Evolutionary conservation across 371 early-diverging fungal genomes (phyloP).

Genomic region (Lichtheimia corymbifera): DNA sequence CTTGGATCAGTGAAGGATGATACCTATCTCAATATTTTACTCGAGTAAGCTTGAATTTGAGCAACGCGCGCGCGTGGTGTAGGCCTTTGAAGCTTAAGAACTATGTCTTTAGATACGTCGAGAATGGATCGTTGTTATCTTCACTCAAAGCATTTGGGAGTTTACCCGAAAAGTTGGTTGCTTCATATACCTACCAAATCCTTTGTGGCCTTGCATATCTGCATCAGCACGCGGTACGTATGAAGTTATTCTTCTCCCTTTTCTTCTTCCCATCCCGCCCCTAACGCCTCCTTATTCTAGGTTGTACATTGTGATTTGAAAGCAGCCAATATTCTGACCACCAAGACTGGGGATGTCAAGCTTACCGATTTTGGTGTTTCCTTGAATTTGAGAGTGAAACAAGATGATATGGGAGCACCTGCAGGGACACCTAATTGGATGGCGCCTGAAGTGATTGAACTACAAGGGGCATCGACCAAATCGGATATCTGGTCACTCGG

Average conservation of each 20-base stretch:
- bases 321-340: conserved; percentile 91
- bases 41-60: conserved; percentile 61
- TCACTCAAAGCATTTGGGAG: conserved; percentile 87
- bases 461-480: conserved; percentile 77
- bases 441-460: conserved; percentile 92
- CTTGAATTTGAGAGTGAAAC: conserved; percentile 69
- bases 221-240: conserved; percentile 69
- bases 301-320: conserved; percentile 95
- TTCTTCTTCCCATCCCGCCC: too few relatives aligned
- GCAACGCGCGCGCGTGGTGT: too few relatives aligned
- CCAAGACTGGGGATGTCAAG: conserved; percentile 89
- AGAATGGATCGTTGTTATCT: conserved; percentile 87
- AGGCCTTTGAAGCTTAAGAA: background rate
- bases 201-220: conserved; percentile 87
- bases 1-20: conserved; percentile 75
- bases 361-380: conserved; percentile 94
- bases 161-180: conserved; percentile 88
- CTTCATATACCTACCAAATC: conserved; percentile 84
- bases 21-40: conserved; percentile 73
- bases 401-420: conserved; percentile 62
- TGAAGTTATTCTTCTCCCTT: background rate
- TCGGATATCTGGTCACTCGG: conserved; percentile 91
- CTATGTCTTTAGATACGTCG: conserved; percentile 61
- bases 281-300: conserved; percentile 19
- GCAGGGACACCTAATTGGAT: conserved; percentile 97